These are phyloP conservation scores for Miscanthus lutarioriparius DNA, from an alignment of 176 grass and related monocot genomes.

Conservation along the genomic window DNA sequence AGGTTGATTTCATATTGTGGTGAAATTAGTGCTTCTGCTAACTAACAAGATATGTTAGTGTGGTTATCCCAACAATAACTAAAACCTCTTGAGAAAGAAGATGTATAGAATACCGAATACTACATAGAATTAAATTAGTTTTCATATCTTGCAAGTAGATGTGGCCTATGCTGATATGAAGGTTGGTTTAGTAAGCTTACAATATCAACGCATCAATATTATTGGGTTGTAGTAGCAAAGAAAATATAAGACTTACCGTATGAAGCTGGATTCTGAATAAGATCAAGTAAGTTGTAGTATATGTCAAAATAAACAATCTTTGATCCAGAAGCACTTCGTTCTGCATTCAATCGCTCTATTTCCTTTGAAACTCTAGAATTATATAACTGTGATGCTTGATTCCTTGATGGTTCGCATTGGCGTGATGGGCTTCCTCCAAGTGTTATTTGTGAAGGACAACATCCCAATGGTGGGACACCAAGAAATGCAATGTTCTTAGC, in stretches of 20 bases:
- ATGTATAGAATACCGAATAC: neutral
- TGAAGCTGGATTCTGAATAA: constrained; percentile 35
- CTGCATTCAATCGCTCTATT: constrained; percentile 31
- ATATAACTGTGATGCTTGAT: constrained; percentile 48
- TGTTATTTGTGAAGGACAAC: constrained; percentile 62
- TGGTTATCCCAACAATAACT: too few species aligned
- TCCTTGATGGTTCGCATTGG: constrained; percentile 51
- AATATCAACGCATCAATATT: neutral
- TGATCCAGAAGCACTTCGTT: constrained; percentile 15
- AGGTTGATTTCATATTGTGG: too few species aligned
- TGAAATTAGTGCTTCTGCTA: too few species aligned
- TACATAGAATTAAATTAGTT: neutral
- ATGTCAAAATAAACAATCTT: constrained; percentile 52
- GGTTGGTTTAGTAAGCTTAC: neutral
- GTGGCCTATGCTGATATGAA: neutral
- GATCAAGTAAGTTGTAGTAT: constrained; percentile 52
- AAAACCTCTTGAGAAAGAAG: neutral
- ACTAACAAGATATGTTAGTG: too few species aligned
- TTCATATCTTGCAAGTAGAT: neutral
- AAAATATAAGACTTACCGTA: constrained; percentile 39
- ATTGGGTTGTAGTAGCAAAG: neutral
- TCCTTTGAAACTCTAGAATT: constrained; percentile 43
- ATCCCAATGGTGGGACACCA: constrained; percentile 68
- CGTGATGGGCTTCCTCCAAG: constrained; percentile 18
- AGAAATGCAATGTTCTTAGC: constrained; percentile 55